Evolutionary conservation across 1,139 yeast genomes (phyloP).

Genomic region (Cylindricascospora bacillispora): DNA sequence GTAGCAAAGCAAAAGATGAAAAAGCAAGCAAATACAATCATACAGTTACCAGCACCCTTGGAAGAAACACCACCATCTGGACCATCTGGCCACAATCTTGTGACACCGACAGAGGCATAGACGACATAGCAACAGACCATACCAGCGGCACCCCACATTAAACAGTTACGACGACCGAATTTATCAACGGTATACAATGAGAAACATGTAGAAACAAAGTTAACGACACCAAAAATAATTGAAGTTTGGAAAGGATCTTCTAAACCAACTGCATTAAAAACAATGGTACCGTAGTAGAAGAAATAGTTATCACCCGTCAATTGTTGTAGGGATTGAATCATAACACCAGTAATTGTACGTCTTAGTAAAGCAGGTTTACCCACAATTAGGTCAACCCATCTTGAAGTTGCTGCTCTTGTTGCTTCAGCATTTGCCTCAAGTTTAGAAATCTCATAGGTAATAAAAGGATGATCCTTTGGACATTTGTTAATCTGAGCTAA

Average conservation of each 20-base stretch:
- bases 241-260: conserved; percentile 60
- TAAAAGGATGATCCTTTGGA: conserved; percentile 32
- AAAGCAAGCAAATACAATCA: conserved; percentile 66
- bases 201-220: conserved; percentile 57
- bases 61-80: conserved; percentile 35
- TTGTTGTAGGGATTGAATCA: conserved; percentile 60
- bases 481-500: conserved; percentile 35
- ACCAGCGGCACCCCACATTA: conserved; percentile 47
- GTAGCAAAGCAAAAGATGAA: conserved; percentile 70
- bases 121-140: conserved; percentile 53
- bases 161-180: conserved; percentile 54
- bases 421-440: conserved; percentile 50
- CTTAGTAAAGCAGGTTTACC: conserved; percentile 32
- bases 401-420: conserved; percentile 25
- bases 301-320: conserved; percentile 70
- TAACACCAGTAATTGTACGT: conserved; percentile 51
- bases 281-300: conserved; percentile 66
- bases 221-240: conserved; percentile 62
- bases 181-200: conserved; percentile 53
- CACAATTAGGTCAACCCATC: conserved; percentile 29
- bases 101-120: conserved; percentile 56
- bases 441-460: conserved; percentile 44
- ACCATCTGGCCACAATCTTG: conserved; percentile 43
- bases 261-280: conserved; percentile 63
- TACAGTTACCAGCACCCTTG: conserved; percentile 52